Percentiles rank a stretch among this genome's conserved stretches.
phyloP scores from a whole-genome alignment of 1,284 basidiomycete genomes.

The Trichosporon inkin region DNA sequence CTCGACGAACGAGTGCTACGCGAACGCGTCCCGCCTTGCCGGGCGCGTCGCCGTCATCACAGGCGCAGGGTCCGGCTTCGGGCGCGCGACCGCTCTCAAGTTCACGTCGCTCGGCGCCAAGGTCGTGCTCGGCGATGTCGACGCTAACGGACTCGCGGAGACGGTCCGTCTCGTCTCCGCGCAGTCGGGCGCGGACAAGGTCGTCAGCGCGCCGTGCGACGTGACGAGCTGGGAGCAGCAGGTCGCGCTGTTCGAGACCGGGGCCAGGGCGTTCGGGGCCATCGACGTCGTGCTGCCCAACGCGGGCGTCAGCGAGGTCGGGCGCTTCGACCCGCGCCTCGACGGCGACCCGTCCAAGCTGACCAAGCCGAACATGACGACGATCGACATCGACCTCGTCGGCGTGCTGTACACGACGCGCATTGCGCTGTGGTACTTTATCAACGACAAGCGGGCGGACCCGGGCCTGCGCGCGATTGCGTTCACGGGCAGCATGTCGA shows the following conservation, averaged over 20 bases:
- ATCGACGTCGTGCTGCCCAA: constrained; percentile 26
- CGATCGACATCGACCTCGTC: constrained; percentile 22
- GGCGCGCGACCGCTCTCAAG: constrained; percentile 19
- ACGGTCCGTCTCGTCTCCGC: constrained; percentile 2
- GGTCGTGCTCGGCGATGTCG: constrained; percentile 23
- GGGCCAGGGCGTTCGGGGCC: constrained; percentile 13
- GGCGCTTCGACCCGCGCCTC: constrained; percentile 17
- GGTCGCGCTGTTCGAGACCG: constrained; percentile 19
- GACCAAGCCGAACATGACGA: constrained; percentile 20
- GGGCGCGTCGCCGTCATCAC: constrained; percentile 21
- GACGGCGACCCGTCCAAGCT: constrained; percentile 10
- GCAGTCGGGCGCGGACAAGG: neutral
- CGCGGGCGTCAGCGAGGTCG: constrained; percentile 21
- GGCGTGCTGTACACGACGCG: constrained; percentile 22
- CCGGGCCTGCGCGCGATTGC: constrained; percentile 13
- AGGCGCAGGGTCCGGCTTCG: constrained; percentile 20
- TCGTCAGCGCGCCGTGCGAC: constrained; percentile 27
- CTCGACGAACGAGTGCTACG: constrained; percentile 16
- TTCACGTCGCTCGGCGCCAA: constrained; percentile 19
- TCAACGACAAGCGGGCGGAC: constrained; percentile 18
- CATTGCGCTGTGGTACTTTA: constrained; percentile 21
- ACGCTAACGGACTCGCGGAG: constrained; percentile 14
- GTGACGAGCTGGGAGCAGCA: constrained; percentile 24
- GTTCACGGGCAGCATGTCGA: constrained; percentile 17
- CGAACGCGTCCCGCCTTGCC: constrained; percentile 41